Evolutionary conservation across 2,329 filamentous ascomycete genomes (phyloP).

Genomic region (Akanthomyces lecanii): DNA sequence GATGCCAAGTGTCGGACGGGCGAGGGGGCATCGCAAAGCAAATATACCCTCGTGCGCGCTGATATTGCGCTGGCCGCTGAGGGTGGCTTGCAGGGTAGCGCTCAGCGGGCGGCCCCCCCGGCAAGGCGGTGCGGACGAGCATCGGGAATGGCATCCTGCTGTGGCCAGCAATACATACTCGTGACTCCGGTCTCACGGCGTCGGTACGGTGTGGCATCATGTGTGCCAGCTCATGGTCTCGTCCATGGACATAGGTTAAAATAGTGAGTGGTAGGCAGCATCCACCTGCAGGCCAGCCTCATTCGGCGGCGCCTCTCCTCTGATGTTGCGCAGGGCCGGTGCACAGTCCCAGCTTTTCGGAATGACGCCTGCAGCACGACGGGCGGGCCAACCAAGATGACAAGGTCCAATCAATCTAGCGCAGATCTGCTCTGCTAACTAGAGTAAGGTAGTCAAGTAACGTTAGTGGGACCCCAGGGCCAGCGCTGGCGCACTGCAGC

Average conservation of each 20-base stretch:
- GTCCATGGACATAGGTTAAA: no score
- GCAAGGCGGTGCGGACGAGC: background rate
- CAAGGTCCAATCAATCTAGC: slow-evolving; percentile 13
- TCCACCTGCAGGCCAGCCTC: background rate
- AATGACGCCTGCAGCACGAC: background rate
- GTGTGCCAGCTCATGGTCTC: no score
- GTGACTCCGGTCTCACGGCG: no score
- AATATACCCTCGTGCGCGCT: background rate
- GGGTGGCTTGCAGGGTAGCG: background rate
- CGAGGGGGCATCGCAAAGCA: no score
- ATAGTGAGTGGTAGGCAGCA: no score
- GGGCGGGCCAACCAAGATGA: background rate
- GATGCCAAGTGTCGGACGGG: no score
- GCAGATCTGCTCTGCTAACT: background rate
- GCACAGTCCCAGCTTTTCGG: slow-evolving; percentile 9
- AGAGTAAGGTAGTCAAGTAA: no score
- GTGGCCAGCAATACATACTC: background rate
- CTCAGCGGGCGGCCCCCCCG: background rate
- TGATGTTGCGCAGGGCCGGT: background rate
- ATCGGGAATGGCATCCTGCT: background rate
- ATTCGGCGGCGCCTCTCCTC: background rate
- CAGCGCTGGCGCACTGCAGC: background rate
- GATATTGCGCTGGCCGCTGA: background rate
- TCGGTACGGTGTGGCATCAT: no score
- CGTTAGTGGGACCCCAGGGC: background rate